Percentiles rank a stretch among this genome's conserved stretches.
Conservation (phyloP, 257 asterid genomes). For the Prunella vulgaris region DNA sequence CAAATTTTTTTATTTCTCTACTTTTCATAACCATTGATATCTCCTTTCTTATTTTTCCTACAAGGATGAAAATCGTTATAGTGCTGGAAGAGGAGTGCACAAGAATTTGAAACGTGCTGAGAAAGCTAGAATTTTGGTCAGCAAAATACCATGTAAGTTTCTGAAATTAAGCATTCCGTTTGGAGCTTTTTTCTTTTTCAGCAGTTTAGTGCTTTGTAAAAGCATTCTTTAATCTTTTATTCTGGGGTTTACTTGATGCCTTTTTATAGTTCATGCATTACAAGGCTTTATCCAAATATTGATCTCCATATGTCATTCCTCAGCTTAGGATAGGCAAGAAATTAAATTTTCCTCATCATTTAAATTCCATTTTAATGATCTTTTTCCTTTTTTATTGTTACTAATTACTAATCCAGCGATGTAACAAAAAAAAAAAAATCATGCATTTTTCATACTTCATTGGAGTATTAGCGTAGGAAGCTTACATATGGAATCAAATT, state of each 20-base stretch:
- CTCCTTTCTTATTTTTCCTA: slow-evolving; percentile 9
- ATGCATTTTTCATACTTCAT: background rate
- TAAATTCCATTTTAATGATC: background rate
- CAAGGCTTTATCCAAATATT: background rate
- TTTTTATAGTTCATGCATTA: background rate
- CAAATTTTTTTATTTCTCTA: background rate
- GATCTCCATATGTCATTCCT: background rate
- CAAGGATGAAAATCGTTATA: slow-evolving; percentile 75
- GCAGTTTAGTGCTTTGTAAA: slow-evolving; percentile 13
- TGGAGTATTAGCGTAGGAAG: background rate
- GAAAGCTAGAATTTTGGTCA: slow-evolving; percentile 59
- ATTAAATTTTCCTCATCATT: background rate
- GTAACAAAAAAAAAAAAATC: background rate
- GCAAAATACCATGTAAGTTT: slow-evolving; percentile 67
- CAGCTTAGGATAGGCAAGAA: background rate
- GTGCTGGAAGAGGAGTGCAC: slow-evolving; percentile 84
- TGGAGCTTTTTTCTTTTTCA: background rate
- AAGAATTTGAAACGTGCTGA: slow-evolving; percentile 83
- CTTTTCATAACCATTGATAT: slow-evolving; percentile 16
- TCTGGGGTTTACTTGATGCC: background rate
- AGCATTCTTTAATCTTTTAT: background rate
- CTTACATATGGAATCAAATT: background rate
- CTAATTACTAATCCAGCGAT: background rate
- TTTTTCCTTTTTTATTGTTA: background rate
- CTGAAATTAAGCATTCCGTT: slow-evolving; percentile 14